These are phyloP conservation scores for Drechslerella stenobrocha DNA, from an alignment of 2,329 filamentous ascomycete species.

Conservation along the genomic window DNA sequence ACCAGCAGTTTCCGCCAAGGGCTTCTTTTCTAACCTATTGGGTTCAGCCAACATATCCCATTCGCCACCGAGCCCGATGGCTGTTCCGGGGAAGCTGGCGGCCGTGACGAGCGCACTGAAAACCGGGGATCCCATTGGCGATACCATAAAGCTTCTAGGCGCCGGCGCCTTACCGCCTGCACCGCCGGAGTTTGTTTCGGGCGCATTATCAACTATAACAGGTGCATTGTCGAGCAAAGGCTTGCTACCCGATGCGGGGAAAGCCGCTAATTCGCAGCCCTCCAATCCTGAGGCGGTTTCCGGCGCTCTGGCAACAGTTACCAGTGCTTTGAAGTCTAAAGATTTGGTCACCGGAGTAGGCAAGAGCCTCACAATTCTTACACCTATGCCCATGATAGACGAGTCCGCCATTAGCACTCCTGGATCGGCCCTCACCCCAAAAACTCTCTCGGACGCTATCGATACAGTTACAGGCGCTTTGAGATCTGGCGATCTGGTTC, in stretches of 20 bases:
- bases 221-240: constrained; percentile 19
- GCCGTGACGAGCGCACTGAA: constrained; percentile 30
- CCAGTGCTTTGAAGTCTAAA: constrained; percentile 29
- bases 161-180: constrained; percentile 25
- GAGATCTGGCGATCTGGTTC: constrained; percentile 24
- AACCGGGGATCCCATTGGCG: constrained; percentile 22
- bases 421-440: constrained; percentile 13
- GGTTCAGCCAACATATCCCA: constrained; percentile 6
- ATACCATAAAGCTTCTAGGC: constrained; percentile 28
- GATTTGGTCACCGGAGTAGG: constrained; percentile 10
- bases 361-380: neutral
- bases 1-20: constrained; percentile 5
- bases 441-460: constrained; percentile 16
- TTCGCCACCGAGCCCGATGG: constrained; percentile 11
- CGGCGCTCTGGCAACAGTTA: constrained; percentile 27
- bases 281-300: constrained; percentile 18
- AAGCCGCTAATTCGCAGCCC: neutral
- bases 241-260: constrained; percentile 13
- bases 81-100: constrained; percentile 29
- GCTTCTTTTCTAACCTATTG: constrained; percentile 17
- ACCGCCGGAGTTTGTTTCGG: constrained; percentile 18
- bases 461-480: constrained; percentile 19
- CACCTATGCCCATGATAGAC: constrained; percentile 16
- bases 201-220: constrained; percentile 22
- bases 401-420: neutral